phyloP scores from a whole-genome alignment of 1,284 basidiomycete genomes.

The Puccinia hordei region DNA sequence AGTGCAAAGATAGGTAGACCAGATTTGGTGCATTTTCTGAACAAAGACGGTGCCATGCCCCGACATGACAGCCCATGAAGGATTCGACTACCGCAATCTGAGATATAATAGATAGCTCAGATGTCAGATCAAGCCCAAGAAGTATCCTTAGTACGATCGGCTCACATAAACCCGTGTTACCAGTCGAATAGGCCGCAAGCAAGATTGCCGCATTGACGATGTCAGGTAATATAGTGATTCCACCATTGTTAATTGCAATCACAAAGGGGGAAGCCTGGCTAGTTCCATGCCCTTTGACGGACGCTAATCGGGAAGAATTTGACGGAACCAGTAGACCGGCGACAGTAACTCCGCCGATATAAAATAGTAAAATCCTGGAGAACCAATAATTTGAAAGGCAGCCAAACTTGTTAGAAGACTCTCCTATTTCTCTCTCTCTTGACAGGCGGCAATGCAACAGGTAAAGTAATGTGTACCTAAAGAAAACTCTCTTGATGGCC shows the following conservation, averaged over 20 bases:
- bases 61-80: conserved; percentile 56
- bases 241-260: conserved; percentile 54
- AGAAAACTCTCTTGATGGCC: conserved; percentile 38
- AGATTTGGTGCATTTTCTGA: conserved; percentile 51
- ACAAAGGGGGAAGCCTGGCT: conserved; percentile 55
- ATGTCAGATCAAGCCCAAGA: background rate
- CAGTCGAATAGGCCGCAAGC: conserved; percentile 30
- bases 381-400: conserved; percentile 54
- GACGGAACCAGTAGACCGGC: conserved; percentile 57
- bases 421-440: conserved; percentile 22
- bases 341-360: conserved; percentile 56
- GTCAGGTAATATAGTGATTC: background rate
- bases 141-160: background rate
- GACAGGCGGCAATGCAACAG: no score
- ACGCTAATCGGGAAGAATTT: conserved; percentile 53
- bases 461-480: conserved; percentile 18
- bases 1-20: conserved; percentile 55
- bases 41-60: conserved; percentile 54
- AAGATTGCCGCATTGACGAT: conserved; percentile 32
- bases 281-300: conserved; percentile 43
- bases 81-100: conserved; percentile 56
- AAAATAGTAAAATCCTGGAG: conserved; percentile 58
- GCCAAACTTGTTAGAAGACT: background rate
- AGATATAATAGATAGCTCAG: background rate
- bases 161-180: conserved; percentile 17